These are phyloP conservation scores for Metschnikowia anglica DNA, from an alignment of 805 yeast species.

Conservation along the genomic window DNA sequence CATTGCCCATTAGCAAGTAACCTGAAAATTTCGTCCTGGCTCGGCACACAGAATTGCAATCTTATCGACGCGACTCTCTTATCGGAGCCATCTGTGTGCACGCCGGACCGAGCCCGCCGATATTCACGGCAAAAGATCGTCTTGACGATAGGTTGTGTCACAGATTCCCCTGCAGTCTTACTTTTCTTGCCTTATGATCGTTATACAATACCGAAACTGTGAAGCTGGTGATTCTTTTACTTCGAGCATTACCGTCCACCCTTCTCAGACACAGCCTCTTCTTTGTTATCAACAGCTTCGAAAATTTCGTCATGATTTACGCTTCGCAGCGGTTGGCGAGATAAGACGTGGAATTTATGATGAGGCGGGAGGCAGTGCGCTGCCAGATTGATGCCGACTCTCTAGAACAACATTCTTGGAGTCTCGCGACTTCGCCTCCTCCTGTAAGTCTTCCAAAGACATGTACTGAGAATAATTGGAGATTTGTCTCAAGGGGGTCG, in stretches of 20 bases:
- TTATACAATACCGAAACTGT: no score
- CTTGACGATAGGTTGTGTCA: no score
- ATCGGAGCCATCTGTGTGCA: background rate
- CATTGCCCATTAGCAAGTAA: no score
- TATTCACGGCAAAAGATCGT: background rate
- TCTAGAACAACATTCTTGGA: background rate
- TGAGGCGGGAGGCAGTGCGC: background rate
- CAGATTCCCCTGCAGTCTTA: no score
- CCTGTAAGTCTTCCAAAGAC: constrained; percentile 41
- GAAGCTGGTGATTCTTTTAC: no score
- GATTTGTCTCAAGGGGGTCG: constrained; percentile 41
- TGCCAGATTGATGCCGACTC: background rate
- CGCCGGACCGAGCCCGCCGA: constrained; percentile 9
- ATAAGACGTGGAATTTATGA: background rate
- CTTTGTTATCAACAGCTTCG: background rate
- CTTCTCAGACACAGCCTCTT: background rate
- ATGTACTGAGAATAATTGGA: constrained; percentile 38
- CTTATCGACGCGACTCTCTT: background rate
- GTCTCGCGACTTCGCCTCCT: constrained; percentile 22
- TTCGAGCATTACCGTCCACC: no score
- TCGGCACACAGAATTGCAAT: background rate
- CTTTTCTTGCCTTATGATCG: no score
- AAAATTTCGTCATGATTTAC: background rate
- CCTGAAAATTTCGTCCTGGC: no score
- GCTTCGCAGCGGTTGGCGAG: background rate